These are phyloP conservation scores for Westerdykella ornata DNA, from an alignment of 2,329 filamentous ascomycete species.

Conservation along the genomic window DNA sequence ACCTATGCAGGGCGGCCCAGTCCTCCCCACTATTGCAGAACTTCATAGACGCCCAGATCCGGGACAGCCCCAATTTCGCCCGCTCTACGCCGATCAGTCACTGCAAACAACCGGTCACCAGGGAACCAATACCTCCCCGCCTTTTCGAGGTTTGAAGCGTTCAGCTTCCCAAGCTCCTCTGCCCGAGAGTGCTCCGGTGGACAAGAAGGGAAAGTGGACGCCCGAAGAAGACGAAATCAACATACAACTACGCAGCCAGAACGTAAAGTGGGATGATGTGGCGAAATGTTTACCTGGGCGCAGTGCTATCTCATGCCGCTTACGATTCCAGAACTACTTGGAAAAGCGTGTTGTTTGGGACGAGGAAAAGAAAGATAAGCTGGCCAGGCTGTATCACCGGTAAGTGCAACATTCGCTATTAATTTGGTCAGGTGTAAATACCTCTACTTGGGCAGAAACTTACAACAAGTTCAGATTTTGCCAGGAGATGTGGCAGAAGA, in stretches of 20 bases:
- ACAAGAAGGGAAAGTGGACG: slow-evolving; percentile 85
- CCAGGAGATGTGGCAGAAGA: slow-evolving; percentile 94
- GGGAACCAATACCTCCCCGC: slow-evolving; percentile 29
- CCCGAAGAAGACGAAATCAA: slow-evolving; percentile 88
- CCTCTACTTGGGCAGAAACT: neutral
- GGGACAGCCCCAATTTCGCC: slow-evolving; percentile 34
- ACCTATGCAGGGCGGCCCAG: slow-evolving; percentile 34
- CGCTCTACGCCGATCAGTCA: slow-evolving; percentile 40
- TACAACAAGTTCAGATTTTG: slow-evolving; percentile 66
- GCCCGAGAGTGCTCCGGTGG: slow-evolving; percentile 33
- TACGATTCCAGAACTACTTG: slow-evolving; percentile 96
- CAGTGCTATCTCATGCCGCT: slow-evolving; percentile 86
- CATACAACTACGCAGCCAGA: slow-evolving; percentile 79
- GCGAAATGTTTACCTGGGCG: slow-evolving; percentile 83
- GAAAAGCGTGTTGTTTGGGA: slow-evolving; percentile 93
- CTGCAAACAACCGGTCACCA: slow-evolving; percentile 16
- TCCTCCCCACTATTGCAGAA: slow-evolving; percentile 35
- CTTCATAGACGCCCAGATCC: slow-evolving; percentile 37
- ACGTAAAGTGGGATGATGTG: slow-evolving; percentile 99
- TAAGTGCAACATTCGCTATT: slow-evolving; percentile 38
- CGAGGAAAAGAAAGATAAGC: slow-evolving; percentile 94
- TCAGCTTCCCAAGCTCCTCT: slow-evolving; percentile 34
- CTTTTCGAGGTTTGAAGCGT: slow-evolving; percentile 30
- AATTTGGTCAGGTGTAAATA: slow-evolving; percentile 3
- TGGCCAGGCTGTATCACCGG: slow-evolving; percentile 92